These are phyloP conservation scores for Populus simonii DNA, from an alignment of 345 rosid genomes.

Conservation along the genomic window DNA sequence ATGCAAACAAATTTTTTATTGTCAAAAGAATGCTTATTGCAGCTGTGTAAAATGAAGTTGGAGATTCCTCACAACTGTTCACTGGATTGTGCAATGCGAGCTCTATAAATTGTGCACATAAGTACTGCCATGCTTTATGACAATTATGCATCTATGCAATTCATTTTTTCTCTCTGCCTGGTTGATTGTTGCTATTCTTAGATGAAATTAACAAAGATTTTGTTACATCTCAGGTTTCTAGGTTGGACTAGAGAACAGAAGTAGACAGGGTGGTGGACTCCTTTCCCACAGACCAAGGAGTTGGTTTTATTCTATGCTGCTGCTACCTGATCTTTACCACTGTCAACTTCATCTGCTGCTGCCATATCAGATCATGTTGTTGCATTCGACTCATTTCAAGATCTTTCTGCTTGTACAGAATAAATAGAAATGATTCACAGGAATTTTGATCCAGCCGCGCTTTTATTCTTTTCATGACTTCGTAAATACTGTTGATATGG, in stretches of 20 bases:
- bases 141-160: too few relatives aligned
- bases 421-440: neutral
- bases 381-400: neutral
- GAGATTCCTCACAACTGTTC: too few relatives aligned
- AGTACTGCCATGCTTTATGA: too few relatives aligned
- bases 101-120: too few relatives aligned
- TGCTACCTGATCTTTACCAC: neutral
- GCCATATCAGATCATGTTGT: neutral
- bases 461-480: neutral
- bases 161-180: neutral
- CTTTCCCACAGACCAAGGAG: neutral
- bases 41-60: too few relatives aligned
- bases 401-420: neutral
- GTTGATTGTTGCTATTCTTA: neutral
- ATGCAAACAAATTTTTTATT: too few relatives aligned
- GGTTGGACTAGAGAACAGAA: neutral
- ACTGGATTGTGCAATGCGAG: too few relatives aligned
- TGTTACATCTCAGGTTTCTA: neutral
- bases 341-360: neutral
- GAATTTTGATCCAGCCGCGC: slow-evolving; percentile 1
- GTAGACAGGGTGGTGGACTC: neutral
- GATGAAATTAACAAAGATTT: neutral
- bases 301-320: neutral
- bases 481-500: slow-evolving; percentile 6
- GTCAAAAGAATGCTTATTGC: too few relatives aligned